Evolutionary conservation across 257 asterid genomes (phyloP), one percentile per base, ranked within the genome.

Genomic region (Penstemon newberryi): DNA sequence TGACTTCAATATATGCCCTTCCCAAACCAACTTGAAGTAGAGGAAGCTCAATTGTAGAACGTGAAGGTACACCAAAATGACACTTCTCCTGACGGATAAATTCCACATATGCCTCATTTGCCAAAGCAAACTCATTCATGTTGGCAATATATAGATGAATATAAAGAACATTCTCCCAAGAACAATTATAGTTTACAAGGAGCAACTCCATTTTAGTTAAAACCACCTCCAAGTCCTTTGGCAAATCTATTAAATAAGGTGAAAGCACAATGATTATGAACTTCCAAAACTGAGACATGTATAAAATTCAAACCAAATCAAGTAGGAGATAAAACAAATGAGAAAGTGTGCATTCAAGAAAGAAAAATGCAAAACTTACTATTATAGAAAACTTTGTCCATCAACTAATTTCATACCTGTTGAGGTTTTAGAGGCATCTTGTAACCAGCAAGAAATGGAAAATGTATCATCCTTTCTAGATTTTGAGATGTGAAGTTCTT

Each of bases 1-100:
- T 68, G 49, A 90, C 96, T 88, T 93, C 99, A 69, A 93, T 61
- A 75, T 87, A 90, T 51, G 89, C 97, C 71, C 76, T 85, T 69
- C 97, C 97, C 78, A 90, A 71, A 80, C 96, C 94, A 85, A 81
- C 89, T 80, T 82, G 84, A 71, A 74, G 67, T 37, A 93, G 82
- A 78, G 99, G 99, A 77, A 93, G 94, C 82, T 90, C 99, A 50
- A 93, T 65, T 4, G 99, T 93, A 68, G 96, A 86, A 70, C 99
- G 90, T 59, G 99, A 93, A 4, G 99, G 97, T 75, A 93, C 99
- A 72, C 99, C 97, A 65, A 80, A 88, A 44, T 84, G 88, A 71
- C 99, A 93, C 85, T 88, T 89, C 55, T 90, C 91, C 78, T 87
- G 97, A 65, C 95, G 91, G 51, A 93, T 88, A 81, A 82, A 86